Percentiles rank a stretch among this genome's conserved stretches.
These are phyloP conservation scores for Fusarium drepaniforme DNA, from an alignment of 2,329 filamentous ascomycete species.

Conservation along the genomic window DNA sequence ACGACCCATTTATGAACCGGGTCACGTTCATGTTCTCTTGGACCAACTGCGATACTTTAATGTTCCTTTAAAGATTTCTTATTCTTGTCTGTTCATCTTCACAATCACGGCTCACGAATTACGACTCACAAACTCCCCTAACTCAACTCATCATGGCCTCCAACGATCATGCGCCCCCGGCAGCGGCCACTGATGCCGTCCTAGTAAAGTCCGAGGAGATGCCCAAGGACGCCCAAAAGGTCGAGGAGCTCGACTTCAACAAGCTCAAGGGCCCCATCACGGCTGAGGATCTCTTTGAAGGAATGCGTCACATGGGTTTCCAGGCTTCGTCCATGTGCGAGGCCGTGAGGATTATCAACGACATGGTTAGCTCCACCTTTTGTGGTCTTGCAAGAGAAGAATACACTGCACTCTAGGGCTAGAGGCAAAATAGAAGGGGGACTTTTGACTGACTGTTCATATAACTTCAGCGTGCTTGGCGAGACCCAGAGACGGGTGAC, in stretches of 20 bases:
- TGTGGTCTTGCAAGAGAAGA: neutral
- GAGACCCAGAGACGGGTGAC: conserved; percentile 81
- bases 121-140: neutral
- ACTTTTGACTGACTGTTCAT: conserved; percentile 11
- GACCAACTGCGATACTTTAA: neutral
- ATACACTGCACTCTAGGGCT: neutral
- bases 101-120: conserved; percentile 14
- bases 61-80: neutral
- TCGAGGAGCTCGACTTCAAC: conserved; percentile 94
- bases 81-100: conserved; percentile 1
- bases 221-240: conserved; percentile 81
- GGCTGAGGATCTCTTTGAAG: conserved; percentile 83
- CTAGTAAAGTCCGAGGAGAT: conserved; percentile 87
- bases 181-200: conserved; percentile 81
- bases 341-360: conserved; percentile 91
- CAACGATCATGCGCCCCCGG: conserved; percentile 60
- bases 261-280: conserved; percentile 82
- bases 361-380: conserved; percentile 77
- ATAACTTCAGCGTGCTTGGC: conserved; percentile 74
- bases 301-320: conserved; percentile 88
- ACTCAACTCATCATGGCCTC: conserved; percentile 45
- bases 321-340: conserved; percentile 80
- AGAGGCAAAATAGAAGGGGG: neutral
- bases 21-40: neutral
- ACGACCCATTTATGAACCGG: neutral